A percentile compares a stretch with the other conserved stretches of the same genome.
Conservation (phyloP, 1,139 yeast genomes). For the Eremothecium coryli region DNA sequence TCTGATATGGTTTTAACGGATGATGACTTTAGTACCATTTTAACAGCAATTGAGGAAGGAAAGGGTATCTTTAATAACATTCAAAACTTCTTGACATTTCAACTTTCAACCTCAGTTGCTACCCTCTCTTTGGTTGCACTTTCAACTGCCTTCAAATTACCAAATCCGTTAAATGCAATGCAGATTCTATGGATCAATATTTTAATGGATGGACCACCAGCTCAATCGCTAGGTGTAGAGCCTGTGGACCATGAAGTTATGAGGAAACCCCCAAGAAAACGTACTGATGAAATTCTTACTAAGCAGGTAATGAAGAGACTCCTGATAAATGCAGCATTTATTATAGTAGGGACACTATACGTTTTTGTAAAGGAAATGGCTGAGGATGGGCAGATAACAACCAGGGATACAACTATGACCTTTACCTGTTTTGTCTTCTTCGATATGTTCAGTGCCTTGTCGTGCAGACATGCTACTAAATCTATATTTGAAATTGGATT, state of each 20-base stretch:
- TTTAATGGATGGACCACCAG: conserved; percentile 98
- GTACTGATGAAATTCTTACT: conserved; percentile 76
- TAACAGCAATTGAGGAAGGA: conserved; percentile 91
- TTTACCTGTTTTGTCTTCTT: conserved; percentile 91
- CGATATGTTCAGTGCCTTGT: conserved; percentile 91
- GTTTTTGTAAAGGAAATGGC: conserved; percentile 79
- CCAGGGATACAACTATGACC: conserved; percentile 98
- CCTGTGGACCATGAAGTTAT: conserved; percentile 93
- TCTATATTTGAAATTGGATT: conserved; percentile 71
- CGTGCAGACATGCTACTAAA: conserved; percentile 82
- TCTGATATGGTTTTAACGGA: conserved; percentile 96
- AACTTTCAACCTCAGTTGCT: conserved; percentile 89
- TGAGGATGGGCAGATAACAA: conserved; percentile 63
- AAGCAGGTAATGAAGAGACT: conserved; percentile 59
- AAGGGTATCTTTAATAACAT: conserved; percentile 92
- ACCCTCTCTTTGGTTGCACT: conserved; percentile 84
- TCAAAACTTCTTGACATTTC: conserved; percentile 89
- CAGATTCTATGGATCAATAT: conserved; percentile 96
- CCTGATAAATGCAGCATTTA: conserved; percentile 62
- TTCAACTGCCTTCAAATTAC: conserved; percentile 76
- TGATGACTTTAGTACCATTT: conserved; percentile 88
- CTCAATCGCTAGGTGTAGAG: conserved; percentile 94
- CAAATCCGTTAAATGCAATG: conserved; percentile 97
- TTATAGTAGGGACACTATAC: conserved; percentile 72
- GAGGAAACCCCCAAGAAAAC: conserved; percentile 86